Conservation (phyloP, 495 filamentous ascomycete species). For the Collariella sp. region DNA sequence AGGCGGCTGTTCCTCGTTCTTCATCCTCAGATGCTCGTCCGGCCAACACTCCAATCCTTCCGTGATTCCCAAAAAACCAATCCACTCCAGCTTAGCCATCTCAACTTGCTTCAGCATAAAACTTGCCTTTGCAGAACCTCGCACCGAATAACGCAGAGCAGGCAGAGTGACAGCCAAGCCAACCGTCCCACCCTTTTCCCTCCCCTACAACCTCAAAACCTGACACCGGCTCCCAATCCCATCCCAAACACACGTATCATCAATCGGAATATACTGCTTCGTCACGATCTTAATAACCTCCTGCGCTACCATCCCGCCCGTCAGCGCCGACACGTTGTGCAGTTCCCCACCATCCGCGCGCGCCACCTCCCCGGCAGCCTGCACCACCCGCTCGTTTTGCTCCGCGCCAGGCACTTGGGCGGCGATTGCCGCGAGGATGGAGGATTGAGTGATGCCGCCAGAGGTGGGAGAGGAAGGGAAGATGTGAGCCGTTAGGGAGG, state of each 20-base stretch:
- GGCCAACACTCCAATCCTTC: no score
- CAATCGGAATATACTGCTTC: constrained; percentile 89
- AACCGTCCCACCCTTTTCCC: background rate
- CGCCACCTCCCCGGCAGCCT: constrained; percentile 57
- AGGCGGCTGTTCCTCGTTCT: no score
- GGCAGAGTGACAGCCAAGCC: constrained; percentile 6
- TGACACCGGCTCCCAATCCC: constrained; percentile 72
- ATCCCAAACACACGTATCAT: constrained; percentile 91
- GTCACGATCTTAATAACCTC: constrained; percentile 95
- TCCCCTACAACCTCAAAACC: constrained; percentile 48
- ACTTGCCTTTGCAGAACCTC: no score
- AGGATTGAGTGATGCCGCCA: constrained; percentile 20
- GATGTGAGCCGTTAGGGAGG: constrained; percentile 33
- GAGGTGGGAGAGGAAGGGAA: background rate
- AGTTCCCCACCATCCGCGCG: constrained; percentile 79
- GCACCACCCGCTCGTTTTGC: constrained; percentile 37
- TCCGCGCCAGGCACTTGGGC: constrained; percentile 38
- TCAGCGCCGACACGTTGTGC: constrained; percentile 87
- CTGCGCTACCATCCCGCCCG: constrained; percentile 87
- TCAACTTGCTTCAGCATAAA: no score
- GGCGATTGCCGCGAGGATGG: constrained; percentile 31
- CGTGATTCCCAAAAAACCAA: no score
- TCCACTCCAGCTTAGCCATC: no score
- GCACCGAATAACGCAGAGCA: no score
- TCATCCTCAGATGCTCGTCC: no score